A percentile compares a stretch with the other conserved stretches of the same genome.
These are phyloP conservation scores for Calonectria naviculata DNA, from an alignment of 2,329 filamentous ascomycete genomes.

Conservation along the genomic window DNA sequence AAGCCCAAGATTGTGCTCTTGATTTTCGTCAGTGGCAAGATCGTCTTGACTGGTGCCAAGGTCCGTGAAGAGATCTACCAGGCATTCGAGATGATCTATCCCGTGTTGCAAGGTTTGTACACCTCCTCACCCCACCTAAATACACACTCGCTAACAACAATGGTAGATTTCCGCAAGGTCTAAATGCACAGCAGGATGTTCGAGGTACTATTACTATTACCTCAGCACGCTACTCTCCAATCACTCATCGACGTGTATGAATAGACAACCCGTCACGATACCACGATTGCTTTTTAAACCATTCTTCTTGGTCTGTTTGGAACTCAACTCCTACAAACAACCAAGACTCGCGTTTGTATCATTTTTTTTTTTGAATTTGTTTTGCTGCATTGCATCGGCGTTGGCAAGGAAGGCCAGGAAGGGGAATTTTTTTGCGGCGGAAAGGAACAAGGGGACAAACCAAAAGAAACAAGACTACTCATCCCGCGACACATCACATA, in stretches of 20 bases:
- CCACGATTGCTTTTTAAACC: constrained; percentile 54
- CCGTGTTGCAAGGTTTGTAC: constrained; percentile 84
- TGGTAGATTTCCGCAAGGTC: constrained; percentile 67
- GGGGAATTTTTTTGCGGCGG: constrained; percentile 43
- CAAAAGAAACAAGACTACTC: constrained; percentile 51
- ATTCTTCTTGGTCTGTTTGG: constrained; percentile 29
- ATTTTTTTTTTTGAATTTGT: constrained; percentile 49
- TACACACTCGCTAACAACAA: constrained; percentile 12
- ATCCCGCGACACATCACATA: constrained; percentile 52
- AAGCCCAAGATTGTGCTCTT: constrained; percentile 99
- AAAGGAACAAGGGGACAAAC: constrained; percentile 44
- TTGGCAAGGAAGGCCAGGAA: constrained; percentile 53
- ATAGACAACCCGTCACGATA: constrained; percentile 58
- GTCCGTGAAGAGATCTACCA: constrained; percentile 98
- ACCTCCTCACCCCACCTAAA: not conserved
- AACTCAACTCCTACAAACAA: constrained; percentile 32
- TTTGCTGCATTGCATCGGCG: constrained; percentile 69
- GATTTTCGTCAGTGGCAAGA: constrained; percentile 98
- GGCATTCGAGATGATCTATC: constrained; percentile 97
- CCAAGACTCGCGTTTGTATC: constrained; percentile 48
- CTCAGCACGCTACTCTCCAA: constrained; percentile 24
- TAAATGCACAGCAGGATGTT: constrained; percentile 44
- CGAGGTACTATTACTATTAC: constrained; percentile 10
- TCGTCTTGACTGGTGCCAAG: constrained; percentile 96
- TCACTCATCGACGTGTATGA: constrained; percentile 51